These are phyloP conservation scores for Trichoderma asperellum DNA, from an alignment of 2,329 filamentous ascomycete genomes.

Conservation along the genomic window DNA sequence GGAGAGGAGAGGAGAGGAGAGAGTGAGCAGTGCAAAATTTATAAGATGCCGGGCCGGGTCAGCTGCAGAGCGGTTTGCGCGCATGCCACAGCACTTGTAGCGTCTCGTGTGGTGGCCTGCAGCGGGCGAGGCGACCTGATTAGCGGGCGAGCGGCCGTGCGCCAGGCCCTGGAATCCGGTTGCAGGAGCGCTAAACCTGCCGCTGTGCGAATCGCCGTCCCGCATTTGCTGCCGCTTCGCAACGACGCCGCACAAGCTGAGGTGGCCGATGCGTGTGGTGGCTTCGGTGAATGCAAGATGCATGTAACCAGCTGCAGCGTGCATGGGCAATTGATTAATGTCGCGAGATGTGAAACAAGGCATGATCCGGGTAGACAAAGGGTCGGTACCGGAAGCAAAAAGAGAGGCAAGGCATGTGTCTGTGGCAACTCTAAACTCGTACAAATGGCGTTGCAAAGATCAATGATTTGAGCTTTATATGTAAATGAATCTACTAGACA, in stretches of 20 bases:
- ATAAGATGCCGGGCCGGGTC: not conserved
- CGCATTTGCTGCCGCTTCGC: not conserved
- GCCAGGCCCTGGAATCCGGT: not conserved
- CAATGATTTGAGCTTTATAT: too few species aligned
- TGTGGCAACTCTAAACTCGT: too few species aligned
- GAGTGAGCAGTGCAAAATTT: not conserved
- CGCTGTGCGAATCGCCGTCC: not conserved
- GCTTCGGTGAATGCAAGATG: slow-evolving; percentile 17
- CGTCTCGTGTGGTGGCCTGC: not conserved
- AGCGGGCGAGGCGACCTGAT: not conserved
- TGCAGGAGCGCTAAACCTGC: not conserved
- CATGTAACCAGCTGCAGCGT: not conserved
- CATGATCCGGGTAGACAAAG: too few species aligned
- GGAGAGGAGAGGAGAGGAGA: too few species aligned
- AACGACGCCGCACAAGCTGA: not conserved
- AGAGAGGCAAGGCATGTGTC: too few species aligned
- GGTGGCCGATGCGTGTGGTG: not conserved
- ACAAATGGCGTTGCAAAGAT: too few species aligned
- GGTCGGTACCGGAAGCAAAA: too few species aligned
- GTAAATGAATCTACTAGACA: too few species aligned
- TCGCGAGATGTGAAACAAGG: not conserved
- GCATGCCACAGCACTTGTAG: not conserved
- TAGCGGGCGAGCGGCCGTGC: not conserved
- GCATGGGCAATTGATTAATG: not conserved
- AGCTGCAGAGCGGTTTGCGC: not conserved